phyloP scores from a whole-genome alignment of 2,329 filamentous ascomycete genomes.

The Colletotrichum karsti region DNA sequence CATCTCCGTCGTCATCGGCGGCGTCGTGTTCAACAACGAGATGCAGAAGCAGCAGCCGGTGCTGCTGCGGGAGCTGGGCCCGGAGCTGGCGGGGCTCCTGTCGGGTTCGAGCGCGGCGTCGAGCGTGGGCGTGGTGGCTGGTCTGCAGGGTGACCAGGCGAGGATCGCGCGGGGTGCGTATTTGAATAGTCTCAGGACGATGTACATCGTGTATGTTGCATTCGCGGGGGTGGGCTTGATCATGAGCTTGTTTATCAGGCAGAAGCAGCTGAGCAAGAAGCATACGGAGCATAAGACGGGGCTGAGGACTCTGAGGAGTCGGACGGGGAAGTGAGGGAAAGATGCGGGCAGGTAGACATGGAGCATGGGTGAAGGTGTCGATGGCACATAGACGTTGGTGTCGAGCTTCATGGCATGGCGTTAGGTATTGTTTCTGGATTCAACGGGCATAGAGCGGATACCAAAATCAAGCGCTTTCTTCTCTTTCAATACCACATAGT shows the following conservation, averaged over 20 bases:
- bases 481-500: too few species aligned
- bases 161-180: conserved; percentile 54
- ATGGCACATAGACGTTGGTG: background rate
- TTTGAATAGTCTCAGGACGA: conserved; percentile 58
- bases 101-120: conserved; percentile 70
- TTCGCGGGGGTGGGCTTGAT: conserved; percentile 57
- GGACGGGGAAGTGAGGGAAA: conserved; percentile 3
- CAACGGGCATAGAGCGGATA: conserved; percentile 14
- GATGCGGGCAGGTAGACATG: too few species aligned
- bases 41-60: conserved; percentile 48
- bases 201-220: conserved; percentile 66
- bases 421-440: background rate
- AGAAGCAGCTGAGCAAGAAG: conserved; percentile 60
- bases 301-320: conserved; percentile 48
- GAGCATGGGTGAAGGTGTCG: background rate
- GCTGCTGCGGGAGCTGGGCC: conserved; percentile 59
- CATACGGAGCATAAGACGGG: conserved; percentile 69
- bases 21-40: conserved; percentile 43
- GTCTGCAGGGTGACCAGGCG: conserved; percentile 55
- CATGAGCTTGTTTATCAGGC: conserved; percentile 55
- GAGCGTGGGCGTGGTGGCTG: conserved; percentile 65
- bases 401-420: background rate
- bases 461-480: background rate
- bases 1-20: conserved; percentile 67
- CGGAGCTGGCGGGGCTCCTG: conserved; percentile 57